Evolutionary conservation across 441 rosid species (phyloP), one percentile per base, ranked within the genome.

Genomic region (Isatis lusitanica): DNA sequence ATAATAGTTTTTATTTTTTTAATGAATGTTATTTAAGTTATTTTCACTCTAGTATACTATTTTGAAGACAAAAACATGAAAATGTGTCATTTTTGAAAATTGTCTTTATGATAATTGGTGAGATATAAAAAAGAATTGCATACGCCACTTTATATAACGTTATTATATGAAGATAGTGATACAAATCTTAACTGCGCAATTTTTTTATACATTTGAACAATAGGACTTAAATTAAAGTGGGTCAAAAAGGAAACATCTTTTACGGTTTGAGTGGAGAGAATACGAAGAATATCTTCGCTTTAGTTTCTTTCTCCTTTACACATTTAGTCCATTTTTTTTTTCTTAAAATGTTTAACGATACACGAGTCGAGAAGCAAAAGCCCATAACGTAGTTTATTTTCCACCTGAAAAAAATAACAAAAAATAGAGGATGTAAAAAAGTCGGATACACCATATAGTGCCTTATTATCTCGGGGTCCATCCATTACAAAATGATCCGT

Each of bases 211-310:
- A 63, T 28, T 69, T 44, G 59, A 47, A 12, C 48, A 63, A 16
- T 7, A 16, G 33, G 57, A 62, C 42, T n/a, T 66, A 12, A 74
- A 53, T 43, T 35, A 69, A 70, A 56, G 71, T 56, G 46, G 47
- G 75, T 76, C 75, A 76, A 76, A 76, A 70, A 68, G 36, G 53
- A 63, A 61, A 68, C 66, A 63, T 63, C 35, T n/a, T 74, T 56
- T 46, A 48, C 60, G 52, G 26, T 38, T 70, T 46, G 53, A 64
- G 75, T 76, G 79, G 79, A 70, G 79, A 70, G 75, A 70, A 76
- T 76, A 63, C 56, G 58, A 75, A 75, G 70, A 68, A 75, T 63
- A 43, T 69, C 70, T 75, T 75, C 39, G 38, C 74, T 68, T 75
- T n/a, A n/a, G n/a, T n/a, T 69, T 53, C 66, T 75, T 69, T 69